Evolutionary conservation across 31 red algal species (phyloP).

Genomic region (Odonthalia washingtoniensis): DNA sequence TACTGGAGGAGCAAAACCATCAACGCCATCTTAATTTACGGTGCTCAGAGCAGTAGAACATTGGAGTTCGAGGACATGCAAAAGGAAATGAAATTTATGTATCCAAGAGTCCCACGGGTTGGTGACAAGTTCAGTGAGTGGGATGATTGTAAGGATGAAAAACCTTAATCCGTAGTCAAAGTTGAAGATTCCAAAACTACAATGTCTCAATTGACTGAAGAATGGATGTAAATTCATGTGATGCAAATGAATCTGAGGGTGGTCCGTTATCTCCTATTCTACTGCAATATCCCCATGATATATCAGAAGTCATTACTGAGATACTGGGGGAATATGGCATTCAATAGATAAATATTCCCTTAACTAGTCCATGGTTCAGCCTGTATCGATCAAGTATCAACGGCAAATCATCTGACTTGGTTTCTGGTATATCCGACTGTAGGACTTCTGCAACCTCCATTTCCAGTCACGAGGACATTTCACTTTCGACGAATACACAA

Average conservation of each 20-base stretch:
- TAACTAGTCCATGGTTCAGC: too few species aligned
- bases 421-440: constrained; percentile 25
- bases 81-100: constrained; percentile 72
- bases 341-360: constrained; percentile 13
- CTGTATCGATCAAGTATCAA: background rate
- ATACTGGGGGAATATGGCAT: constrained; percentile 77
- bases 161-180: too few species aligned
- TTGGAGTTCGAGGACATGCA: constrained; percentile 72
- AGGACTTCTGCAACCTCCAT: background rate
- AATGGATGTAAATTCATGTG: too few species aligned
- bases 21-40: too few species aligned
- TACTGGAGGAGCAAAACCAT: too few species aligned
- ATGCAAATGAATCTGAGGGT: background rate
- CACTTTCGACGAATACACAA: constrained; percentile 40
- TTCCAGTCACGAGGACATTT: constrained; percentile 52
- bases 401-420: background rate
- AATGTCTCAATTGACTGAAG: constrained; percentile 30
- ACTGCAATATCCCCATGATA: constrained; percentile 65
- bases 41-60: too few species aligned
- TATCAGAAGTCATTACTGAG: constrained; percentile 66
- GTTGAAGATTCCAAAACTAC: background rate
- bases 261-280: constrained; percentile 28
- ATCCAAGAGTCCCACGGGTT: constrained; percentile 81
- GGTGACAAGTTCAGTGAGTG: constrained; percentile 40
- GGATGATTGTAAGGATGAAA: background rate